These are phyloP conservation scores for Rhexocercosporidium sp. DNA, from an alignment of 2,329 filamentous ascomycete genomes.

Conservation along the genomic window DNA sequence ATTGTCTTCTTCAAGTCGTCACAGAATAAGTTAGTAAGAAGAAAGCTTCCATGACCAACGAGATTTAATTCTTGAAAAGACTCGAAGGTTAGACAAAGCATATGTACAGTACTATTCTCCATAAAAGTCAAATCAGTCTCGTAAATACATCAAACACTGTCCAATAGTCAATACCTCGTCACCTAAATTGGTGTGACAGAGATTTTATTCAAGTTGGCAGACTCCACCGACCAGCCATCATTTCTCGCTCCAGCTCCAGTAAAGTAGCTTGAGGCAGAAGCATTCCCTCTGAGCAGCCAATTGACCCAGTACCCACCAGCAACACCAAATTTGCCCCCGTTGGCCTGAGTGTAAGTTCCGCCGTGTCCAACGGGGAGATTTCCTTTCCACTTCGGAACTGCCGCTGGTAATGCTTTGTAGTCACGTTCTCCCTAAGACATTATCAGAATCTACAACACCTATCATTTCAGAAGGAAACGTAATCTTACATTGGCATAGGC, in stretches of 20 bases:
- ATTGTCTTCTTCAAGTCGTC: too few relatives aligned
- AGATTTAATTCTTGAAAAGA: too few relatives aligned
- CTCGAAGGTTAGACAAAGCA: too few relatives aligned
- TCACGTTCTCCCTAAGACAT: neutral
- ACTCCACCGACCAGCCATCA: conserved; percentile 6
- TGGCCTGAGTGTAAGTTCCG: conserved; percentile 1
- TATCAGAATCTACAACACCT: neutral
- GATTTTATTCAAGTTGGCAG: neutral
- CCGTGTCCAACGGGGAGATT: conserved; percentile 8
- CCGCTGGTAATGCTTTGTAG: neutral
- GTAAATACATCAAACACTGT: neutral
- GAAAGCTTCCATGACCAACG: too few relatives aligned
- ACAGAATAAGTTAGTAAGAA: too few relatives aligned
- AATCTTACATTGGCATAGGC: too few relatives aligned
- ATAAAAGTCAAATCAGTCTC: too few relatives aligned
- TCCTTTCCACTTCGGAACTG: conserved; percentile 8
- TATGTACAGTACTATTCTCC: too few relatives aligned
- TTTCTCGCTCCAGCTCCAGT: conserved; percentile 4
- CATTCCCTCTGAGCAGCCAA: conserved; percentile 12
- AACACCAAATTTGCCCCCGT: conserved; percentile 7
- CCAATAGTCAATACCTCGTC: neutral
- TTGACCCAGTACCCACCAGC: conserved; percentile 6
- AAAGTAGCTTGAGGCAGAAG: neutral
- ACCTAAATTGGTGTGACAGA: neutral
- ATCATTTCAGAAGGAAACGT: too few relatives aligned